Base-by-base conservation (phyloP, 1,139 yeast genomes). In the Yamadazyma songkhlaensis region DNA sequence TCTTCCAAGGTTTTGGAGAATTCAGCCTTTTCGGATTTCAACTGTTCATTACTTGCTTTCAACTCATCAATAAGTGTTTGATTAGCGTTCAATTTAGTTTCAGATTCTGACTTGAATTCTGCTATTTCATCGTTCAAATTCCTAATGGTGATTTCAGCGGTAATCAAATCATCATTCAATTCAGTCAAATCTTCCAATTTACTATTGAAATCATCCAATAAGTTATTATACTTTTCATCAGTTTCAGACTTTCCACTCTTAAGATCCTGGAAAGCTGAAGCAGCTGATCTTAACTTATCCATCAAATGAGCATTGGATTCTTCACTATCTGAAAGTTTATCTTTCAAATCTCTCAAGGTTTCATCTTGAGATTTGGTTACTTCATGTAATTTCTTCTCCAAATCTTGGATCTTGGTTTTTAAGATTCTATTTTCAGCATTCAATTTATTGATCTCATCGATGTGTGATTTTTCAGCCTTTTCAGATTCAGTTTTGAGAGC, bases 231-330 rank as follows among this genome's bases (percentile, higher is more conserved):
- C 15, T 52, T 48, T 12, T 39, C 43, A 3, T 56, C 59, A 2
- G 50, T 34, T 2, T 44, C 44, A 2, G 41, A 9, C 39, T 62
- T 59, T 3, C 57, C 52, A 3, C 41, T 40, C 41, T 65, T 72
- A 40, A 74, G 40, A 9, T 60, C 71, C 48, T 67, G 76, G 37
- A 69, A 63, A 1, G 72, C 65, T 9, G 58, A 54, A 1, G 77
- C 76, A 7, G 79, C 79, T 5, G 74, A 54, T 34, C 75, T 57
- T 32, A 75, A 58, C 42, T 72, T 74, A 21, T 60, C 67, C 68
- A 74, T 62, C 25, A 60, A 57, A 49, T 54, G 72, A 34, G 50
- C 62, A 46, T 57, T 71, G 13, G 54, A 56, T 4, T 57, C 72
- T 34, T 67, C 67, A 4, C 59, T 44, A 9, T 69, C 72, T n/a